phyloP scores from a whole-genome alignment of 1,284 basidiomycete genomes.

The Salmacisia buchloeana region DNA sequence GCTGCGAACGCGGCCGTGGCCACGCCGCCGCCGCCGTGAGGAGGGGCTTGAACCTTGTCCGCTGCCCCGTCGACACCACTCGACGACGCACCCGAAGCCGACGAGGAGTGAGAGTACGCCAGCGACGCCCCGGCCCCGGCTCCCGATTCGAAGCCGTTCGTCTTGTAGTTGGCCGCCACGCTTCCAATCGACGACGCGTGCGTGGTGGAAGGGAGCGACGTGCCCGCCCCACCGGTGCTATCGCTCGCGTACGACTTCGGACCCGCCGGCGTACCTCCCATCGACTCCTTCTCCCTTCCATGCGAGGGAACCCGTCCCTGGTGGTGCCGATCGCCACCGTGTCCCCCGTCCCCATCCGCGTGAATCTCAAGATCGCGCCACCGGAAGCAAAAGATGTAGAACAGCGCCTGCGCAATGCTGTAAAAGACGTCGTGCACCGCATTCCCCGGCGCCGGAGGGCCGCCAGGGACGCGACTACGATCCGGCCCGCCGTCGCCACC shows the following conservation, averaged over 20 bases:
- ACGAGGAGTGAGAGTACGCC: background rate
- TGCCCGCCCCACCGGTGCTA: no score
- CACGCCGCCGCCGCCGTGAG: no score
- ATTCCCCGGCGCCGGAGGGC: constrained; percentile 27
- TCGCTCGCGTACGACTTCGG: constrained; percentile 8
- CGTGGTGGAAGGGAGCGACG: no score
- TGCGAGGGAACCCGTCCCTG: background rate
- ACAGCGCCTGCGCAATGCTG: constrained; percentile 84
- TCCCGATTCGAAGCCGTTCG: background rate
- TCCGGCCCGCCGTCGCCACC: background rate
- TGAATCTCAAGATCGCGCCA: constrained; percentile 77
- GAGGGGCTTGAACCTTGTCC: no score
- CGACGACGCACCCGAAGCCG: no score
- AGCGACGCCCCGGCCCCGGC: no score
- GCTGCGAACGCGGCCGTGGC: constrained; percentile 12
- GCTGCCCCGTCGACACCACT: no score
- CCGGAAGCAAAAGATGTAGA: constrained; percentile 96
- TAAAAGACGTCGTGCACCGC: constrained; percentile 63
- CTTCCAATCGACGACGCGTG: background rate
- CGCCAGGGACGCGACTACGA: no score
- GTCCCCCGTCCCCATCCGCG: constrained; percentile 56
- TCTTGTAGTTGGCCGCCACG: background rate
- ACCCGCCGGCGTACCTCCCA: constrained; percentile 10
- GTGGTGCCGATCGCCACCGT: constrained; percentile 26
- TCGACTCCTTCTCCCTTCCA: no score